Conservation (phyloP, 1,139 yeast genomes). For the Saccharomyces pastorianus region DNA sequence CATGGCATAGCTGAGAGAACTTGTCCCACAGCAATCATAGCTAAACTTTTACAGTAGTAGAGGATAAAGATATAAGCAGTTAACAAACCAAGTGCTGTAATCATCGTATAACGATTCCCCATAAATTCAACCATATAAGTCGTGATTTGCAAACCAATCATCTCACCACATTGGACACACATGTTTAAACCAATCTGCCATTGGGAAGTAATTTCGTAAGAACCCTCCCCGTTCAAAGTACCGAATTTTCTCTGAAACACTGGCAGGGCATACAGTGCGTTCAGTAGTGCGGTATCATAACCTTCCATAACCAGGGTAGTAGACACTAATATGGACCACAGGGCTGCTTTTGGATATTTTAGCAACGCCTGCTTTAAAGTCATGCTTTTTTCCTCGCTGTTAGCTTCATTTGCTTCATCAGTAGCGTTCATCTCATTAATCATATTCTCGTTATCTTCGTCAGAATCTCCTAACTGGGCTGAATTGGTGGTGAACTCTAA, state of each 20-base stretch:
- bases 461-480: background rate
- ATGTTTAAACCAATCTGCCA: background rate
- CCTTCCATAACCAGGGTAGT: background rate
- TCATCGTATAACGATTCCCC: background rate
- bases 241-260: background rate
- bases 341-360: background rate
- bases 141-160: background rate
- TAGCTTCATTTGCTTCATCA: background rate
- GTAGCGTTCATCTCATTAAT: background rate
- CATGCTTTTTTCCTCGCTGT: background rate
- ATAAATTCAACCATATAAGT: background rate
- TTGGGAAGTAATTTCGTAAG: background rate
- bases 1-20: background rate
- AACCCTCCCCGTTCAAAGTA: background rate
- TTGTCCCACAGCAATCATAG: background rate
- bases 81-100: background rate
- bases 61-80: background rate
- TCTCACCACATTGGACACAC: background rate
- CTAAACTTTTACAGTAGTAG: background rate
- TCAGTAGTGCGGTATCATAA: background rate
- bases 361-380: background rate
- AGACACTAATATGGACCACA: background rate
- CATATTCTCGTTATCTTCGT: background rate
- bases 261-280: background rate
- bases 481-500: background rate